Evolutionary conservation across 2,329 filamentous ascomycete species (phyloP), one percentile per base, ranked within the genome.

Genomic region (Ploettnerulaceae sp.): DNA sequence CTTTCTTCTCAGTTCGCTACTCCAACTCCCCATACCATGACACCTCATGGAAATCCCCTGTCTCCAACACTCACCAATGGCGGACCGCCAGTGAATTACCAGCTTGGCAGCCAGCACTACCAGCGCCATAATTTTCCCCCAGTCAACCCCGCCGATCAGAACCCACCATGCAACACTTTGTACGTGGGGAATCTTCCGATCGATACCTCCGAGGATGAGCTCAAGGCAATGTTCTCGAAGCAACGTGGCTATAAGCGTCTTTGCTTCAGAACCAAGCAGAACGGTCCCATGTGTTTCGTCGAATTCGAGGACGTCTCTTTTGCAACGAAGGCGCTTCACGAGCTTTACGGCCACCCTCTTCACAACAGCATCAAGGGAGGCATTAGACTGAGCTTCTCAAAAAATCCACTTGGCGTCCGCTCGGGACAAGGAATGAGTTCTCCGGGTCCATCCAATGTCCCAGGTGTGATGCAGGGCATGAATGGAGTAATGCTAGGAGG

Each of bases 201-300:
- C 47, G 87, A 95, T 63, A 94, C 90, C 0, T 91, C 87, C 0
- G 93, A 98, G 62, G 91, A 97, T 62, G 93, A 97, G 66, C 77
- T 98, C 46, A 97, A 97, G 68, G 81, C 85, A 17, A 77, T 96
- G 62, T 98, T 98, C 63, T 89, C 85, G 20, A 91, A 90, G 67
- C 88, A 94, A 65, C 83, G 90, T 37, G 93, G 93, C 3, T 98
- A 96, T 71, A 97, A 95, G 69, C 79, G 93, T 21, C 80, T 98
- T 6, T 95, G 89, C 63, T 95, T 96, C 73, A 80, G 91, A 25
- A 94, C 89, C 44, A 97, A 97, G 71, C 81, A 87, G 56, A 95
- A 96, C 58, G 91, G 91, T 0, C 91, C 91, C 2, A 97, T 97
- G 90, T 97, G 93, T 64, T 97, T 97, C 66, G 93, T 98, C 28